Conservation (phyloP, 805 yeast species). For the Clavispora santaluciae region DNA sequence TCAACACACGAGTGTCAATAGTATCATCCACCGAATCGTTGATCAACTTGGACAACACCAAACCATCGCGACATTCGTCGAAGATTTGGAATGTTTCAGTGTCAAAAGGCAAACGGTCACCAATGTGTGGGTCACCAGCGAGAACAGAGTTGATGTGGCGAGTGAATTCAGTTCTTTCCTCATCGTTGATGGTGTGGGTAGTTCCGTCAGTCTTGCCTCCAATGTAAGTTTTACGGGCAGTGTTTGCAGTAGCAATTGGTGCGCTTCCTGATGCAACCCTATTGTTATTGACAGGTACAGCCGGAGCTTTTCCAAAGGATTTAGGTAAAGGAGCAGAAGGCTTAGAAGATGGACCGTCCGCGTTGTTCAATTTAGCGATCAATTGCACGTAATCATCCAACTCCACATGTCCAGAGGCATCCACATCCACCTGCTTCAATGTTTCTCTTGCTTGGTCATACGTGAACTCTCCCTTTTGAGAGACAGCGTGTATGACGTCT, state of each 20-base stretch:
- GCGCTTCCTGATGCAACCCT: constrained; percentile 24
- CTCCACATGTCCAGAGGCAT: constrained; percentile 96
- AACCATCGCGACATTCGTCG: constrained; percentile 95
- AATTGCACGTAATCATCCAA: constrained; percentile 88
- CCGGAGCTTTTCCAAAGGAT: background rate
- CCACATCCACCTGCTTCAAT: constrained; percentile 83
- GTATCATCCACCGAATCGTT: constrained; percentile 98
- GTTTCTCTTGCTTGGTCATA: constrained; percentile 95
- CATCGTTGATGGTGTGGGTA: constrained; percentile 94
- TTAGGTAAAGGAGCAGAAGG: constrained; percentile 1
- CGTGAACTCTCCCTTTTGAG: constrained; percentile 71
- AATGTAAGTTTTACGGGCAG: constrained; percentile 60
- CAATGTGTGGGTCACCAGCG: constrained; percentile 83
- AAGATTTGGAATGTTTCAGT: constrained; percentile 92
- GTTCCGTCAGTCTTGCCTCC: constrained; percentile 87
- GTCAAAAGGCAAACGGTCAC: constrained; percentile 82
- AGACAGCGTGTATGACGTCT: constrained; percentile 77
- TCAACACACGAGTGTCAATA: constrained; percentile 94
- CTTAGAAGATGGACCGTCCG: constrained; percentile 2
- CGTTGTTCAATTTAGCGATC: constrained; percentile 71
- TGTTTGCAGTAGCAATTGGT: constrained; percentile 47
- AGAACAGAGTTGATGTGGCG: constrained; percentile 91
- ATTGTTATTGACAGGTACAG: constrained; percentile 2
- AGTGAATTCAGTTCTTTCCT: constrained; percentile 93
- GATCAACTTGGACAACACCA: constrained; percentile 86